Conservation (phyloP, 495 filamentous ascomycete species). For the Pseudomonodictys pantanalensis region DNA sequence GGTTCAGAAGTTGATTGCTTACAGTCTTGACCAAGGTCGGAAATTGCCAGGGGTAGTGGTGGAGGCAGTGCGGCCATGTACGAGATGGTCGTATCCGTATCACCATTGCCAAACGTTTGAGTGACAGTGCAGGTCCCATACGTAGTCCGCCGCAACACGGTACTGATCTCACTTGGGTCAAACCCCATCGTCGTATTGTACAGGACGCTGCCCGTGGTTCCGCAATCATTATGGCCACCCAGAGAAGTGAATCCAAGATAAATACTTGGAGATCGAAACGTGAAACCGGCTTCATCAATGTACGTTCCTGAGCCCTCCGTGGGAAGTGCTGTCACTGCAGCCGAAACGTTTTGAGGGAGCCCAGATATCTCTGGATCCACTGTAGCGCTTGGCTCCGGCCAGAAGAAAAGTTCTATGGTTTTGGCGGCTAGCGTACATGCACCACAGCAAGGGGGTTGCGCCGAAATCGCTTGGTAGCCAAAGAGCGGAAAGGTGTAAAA, state of each 20-base stretch:
- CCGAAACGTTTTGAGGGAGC: slow-evolving; percentile 2
- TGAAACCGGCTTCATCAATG: slow-evolving; percentile 22
- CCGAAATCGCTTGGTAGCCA: not conserved
- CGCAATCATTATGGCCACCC: slow-evolving; percentile 10
- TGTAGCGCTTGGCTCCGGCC: not conserved
- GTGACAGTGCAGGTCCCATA: not conserved
- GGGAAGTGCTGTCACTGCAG: not conserved
- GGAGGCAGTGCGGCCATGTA: not conserved
- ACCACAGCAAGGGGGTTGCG: slow-evolving; percentile 15
- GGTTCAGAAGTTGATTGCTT: too few species aligned
- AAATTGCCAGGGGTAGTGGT: slow-evolving; percentile 1
- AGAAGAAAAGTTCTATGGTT: slow-evolving; percentile 22
- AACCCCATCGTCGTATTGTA: slow-evolving; percentile 17
- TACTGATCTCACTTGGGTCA: slow-evolving; percentile 16
- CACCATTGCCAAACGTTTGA: not conserved
- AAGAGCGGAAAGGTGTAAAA: not conserved
- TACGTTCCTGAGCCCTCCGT: slow-evolving; percentile 8
- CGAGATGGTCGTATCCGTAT: not conserved
- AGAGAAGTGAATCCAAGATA: slow-evolving; percentile 23
- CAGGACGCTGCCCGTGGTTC: not conserved
- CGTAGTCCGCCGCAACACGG: not conserved
- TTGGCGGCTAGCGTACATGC: slow-evolving; percentile 2
- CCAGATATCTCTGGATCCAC: slow-evolving; percentile 2
- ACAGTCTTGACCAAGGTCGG: slow-evolving; percentile 24
- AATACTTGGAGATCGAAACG: slow-evolving; percentile 21